Evolutionary conservation across 176 grass and related monocot genomes (phyloP).

Genomic region (Panicum miliaceum): DNA sequence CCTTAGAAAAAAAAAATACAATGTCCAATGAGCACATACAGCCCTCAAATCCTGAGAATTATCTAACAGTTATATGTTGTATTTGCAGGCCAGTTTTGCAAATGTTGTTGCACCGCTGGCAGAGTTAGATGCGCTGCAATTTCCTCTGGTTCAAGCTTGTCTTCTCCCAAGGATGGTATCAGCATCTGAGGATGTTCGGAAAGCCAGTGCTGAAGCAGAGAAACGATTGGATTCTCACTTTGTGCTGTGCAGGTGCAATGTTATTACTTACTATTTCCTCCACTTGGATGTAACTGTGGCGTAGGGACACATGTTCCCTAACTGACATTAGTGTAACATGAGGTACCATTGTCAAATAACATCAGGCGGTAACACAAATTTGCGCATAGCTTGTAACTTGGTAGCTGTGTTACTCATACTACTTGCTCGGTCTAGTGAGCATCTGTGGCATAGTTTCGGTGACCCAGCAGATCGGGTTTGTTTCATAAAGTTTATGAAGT

Average conservation of each 20-base stretch:
- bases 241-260: slow-evolving; percentile 67
- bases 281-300: background rate
- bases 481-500: slow-evolving; percentile 26
- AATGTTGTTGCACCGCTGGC: slow-evolving; percentile 76
- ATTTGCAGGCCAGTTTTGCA: slow-evolving; percentile 67
- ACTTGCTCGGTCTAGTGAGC: background rate
- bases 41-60: background rate
- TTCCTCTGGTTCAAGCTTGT: slow-evolving; percentile 91
- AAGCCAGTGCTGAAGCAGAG: slow-evolving; percentile 82
- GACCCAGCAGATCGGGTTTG: background rate
- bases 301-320: slow-evolving; percentile 5
- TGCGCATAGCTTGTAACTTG: slow-evolving; percentile 5
- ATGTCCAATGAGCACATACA: background rate
- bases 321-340: background rate
- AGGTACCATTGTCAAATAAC: slow-evolving; percentile 8
- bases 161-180: slow-evolving; percentile 84
- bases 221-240: slow-evolving; percentile 82
- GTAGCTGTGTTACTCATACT: slow-evolving; percentile 22
- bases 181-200: slow-evolving; percentile 63
- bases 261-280: slow-evolving; percentile 51
- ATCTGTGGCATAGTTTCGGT: slow-evolving; percentile 8
- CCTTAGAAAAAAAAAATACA: background rate
- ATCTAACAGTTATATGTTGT: slow-evolving; percentile 12
- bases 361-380: background rate
- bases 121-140: slow-evolving; percentile 85